Conservation (phyloP, 2,329 filamentous ascomycete species). For the Cryoendolithus antarcticus region DNA sequence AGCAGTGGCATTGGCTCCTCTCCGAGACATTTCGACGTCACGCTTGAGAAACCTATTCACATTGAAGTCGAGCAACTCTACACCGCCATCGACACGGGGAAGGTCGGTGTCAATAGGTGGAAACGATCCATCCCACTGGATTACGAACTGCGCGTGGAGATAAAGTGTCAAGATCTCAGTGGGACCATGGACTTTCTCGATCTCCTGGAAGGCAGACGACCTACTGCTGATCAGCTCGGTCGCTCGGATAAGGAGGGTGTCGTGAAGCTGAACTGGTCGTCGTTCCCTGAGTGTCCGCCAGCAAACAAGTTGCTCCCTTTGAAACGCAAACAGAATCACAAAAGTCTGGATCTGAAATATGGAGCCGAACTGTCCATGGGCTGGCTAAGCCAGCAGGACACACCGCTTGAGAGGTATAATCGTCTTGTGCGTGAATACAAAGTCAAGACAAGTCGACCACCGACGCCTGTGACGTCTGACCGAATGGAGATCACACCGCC, state of each 20-base stretch:
- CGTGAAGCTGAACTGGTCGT: constrained; percentile 18
- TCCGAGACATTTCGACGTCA: constrained; percentile 11
- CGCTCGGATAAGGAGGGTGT: constrained; percentile 9
- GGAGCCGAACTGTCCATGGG: constrained; percentile 16
- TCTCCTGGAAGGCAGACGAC: constrained; percentile 11
- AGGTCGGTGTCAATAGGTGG: constrained; percentile 10
- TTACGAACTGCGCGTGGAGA: constrained; percentile 14
- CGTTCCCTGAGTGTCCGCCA: constrained; percentile 19
- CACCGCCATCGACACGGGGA: constrained; percentile 7
- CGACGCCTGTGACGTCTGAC: constrained; percentile 17
- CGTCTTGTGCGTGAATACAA: neutral
- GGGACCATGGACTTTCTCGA: constrained; percentile 19
- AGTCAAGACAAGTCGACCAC: constrained; percentile 10
- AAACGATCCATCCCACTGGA: constrained; percentile 10
- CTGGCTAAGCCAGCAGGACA: constrained; percentile 12
- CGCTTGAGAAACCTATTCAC: constrained; percentile 13
- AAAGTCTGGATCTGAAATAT: constrained; percentile 10
- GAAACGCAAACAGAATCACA: constrained; percentile 11
- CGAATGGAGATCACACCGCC: constrained; percentile 7
- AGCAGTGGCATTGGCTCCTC: neutral
- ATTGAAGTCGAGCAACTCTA: constrained; percentile 13
- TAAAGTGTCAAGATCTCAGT: constrained; percentile 19
- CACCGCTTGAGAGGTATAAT: constrained; percentile 14
- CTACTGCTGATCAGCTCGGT: neutral
- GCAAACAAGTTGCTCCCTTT: constrained; percentile 10